These are phyloP conservation scores for Puccinia triticina DNA, from an alignment of 1,284 basidiomycete species.

Conservation along the genomic window DNA sequence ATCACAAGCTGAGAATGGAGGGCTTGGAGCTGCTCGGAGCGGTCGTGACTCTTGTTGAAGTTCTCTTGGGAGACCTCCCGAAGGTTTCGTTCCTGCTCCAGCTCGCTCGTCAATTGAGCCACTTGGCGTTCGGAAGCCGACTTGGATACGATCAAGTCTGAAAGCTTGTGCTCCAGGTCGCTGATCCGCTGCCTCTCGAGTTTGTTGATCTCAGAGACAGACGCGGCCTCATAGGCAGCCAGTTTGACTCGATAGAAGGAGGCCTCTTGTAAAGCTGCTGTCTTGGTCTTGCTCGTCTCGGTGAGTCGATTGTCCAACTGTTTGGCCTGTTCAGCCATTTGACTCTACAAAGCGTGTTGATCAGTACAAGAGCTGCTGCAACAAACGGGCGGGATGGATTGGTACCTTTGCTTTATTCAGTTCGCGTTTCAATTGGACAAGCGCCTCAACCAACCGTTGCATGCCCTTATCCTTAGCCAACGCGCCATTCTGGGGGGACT, in stretches of 20 bases:
- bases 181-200: constrained; percentile 78
- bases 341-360: constrained; percentile 64
- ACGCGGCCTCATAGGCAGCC: constrained; percentile 76
- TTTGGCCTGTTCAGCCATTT: constrained; percentile 74
- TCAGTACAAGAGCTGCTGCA: neutral
- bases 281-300: constrained; percentile 77
- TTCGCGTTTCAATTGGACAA: constrained; percentile 55
- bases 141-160: constrained; percentile 73
- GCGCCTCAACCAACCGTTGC: constrained; percentile 62
- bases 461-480: constrained; percentile 52
- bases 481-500: neutral
- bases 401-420: constrained; percentile 60
- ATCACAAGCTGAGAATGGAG: constrained; percentile 72
- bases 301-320: constrained; percentile 75
- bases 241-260: constrained; percentile 95
- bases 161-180: constrained; percentile 79
- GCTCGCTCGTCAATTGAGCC: constrained; percentile 66
- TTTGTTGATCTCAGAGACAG: constrained; percentile 66
- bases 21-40: constrained; percentile 80
- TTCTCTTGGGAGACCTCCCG: constrained; percentile 76
- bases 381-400: constrained; percentile 56
- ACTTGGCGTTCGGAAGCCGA: constrained; percentile 74
- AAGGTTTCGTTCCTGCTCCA: constrained; percentile 57
- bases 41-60: constrained; percentile 77
- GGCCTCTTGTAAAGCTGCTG: constrained; percentile 86